A percentile compares a stretch with the other conserved stretches of the same genome.
phyloP scores from a whole-genome alignment of 768 basidiomycete genomes.

The Agrocybe pediades region DNA sequence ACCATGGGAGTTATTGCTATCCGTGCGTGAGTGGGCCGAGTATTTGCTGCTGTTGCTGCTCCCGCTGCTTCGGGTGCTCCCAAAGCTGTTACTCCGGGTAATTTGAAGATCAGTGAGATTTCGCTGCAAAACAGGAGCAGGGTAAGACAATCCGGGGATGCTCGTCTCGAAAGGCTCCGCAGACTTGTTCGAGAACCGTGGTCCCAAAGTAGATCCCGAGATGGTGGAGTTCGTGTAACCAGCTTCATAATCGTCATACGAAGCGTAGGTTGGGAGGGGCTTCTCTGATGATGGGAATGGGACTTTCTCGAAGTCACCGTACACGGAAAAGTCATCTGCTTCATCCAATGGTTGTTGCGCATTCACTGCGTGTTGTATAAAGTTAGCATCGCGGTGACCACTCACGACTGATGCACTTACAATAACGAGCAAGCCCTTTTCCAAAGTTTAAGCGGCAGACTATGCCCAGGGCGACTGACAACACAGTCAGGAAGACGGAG shows the following conservation, averaged over 20 bases:
- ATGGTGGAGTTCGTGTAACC: conserved; percentile 15
- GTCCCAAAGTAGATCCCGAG: conserved; percentile 36
- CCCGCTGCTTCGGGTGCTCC: conserved; percentile 41
- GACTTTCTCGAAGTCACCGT: conserved; percentile 55
- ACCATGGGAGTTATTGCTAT: conserved; percentile 30
- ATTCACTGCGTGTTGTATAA: conserved; percentile 44
- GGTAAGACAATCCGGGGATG: conserved; percentile 26
- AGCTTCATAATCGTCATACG: conserved; percentile 35
- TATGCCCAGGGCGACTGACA: conserved; percentile 61
- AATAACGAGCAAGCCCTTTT: conserved; percentile 67
- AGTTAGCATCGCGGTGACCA: conserved; percentile 4
- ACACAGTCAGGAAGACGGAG: conserved; percentile 57
- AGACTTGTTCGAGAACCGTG: conserved; percentile 47
- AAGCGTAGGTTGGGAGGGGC: conserved; percentile 58
- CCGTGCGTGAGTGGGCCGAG: conserved; percentile 23
- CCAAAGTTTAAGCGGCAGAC: conserved; percentile 76
- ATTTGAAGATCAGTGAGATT: conserved; percentile 34
- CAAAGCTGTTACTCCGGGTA: conserved; percentile 31
- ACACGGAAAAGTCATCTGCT: conserved; percentile 21
- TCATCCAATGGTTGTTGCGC: conserved; percentile 47
- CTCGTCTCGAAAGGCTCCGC: conserved; percentile 41
- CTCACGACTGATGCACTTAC: conserved; percentile 41
- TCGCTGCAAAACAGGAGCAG: conserved; percentile 36
- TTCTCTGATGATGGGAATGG: conserved; percentile 58
- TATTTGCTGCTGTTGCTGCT: conserved; percentile 32